These are phyloP conservation scores for Apiospora koreana DNA, from an alignment of 2,329 filamentous ascomycete species.

Conservation along the genomic window DNA sequence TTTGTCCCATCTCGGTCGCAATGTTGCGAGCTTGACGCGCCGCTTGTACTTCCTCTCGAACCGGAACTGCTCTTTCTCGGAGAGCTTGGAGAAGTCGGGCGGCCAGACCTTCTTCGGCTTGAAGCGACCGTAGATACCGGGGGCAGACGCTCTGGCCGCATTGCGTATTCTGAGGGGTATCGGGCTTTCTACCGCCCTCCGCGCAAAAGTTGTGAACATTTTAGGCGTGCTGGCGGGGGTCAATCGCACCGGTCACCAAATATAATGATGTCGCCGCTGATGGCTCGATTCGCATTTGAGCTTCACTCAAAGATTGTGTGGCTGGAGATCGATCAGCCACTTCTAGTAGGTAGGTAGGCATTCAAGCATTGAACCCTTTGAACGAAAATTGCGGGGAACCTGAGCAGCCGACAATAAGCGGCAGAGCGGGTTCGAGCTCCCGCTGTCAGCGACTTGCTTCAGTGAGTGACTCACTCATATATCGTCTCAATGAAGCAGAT, in stretches of 20 bases:
- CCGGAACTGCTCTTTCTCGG: slow-evolving; percentile 71
- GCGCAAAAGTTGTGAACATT: slow-evolving; percentile 50
- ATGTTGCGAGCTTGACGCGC: slow-evolving; percentile 48
- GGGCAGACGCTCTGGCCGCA: slow-evolving; percentile 13
- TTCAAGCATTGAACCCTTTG: background rate
- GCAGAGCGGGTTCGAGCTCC: too few species aligned
- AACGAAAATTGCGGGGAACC: too few species aligned
- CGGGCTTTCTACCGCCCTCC: slow-evolving; percentile 38
- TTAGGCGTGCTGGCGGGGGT: slow-evolving; percentile 11
- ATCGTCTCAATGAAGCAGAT: too few species aligned
- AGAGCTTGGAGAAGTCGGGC: slow-evolving; percentile 71
- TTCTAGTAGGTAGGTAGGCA: too few species aligned
- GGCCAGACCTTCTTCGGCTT: slow-evolving; percentile 75
- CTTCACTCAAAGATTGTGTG: background rate
- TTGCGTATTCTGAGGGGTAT: slow-evolving; percentile 26
- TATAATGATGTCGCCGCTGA: background rate
- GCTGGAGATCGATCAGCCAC: background rate
- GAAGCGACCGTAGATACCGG: slow-evolving; percentile 55
- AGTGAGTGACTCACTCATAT: too few species aligned
- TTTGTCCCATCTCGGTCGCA: slow-evolving; percentile 32
- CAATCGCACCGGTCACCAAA: background rate
- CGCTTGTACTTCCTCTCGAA: slow-evolving; percentile 80
- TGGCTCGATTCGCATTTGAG: background rate
- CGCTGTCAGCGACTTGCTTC: too few species aligned
- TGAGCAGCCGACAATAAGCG: background rate